phyloP scores from a whole-genome alignment of 2,329 filamentous ascomycete genomes.

The Huntiella bhutanensis region DNA sequence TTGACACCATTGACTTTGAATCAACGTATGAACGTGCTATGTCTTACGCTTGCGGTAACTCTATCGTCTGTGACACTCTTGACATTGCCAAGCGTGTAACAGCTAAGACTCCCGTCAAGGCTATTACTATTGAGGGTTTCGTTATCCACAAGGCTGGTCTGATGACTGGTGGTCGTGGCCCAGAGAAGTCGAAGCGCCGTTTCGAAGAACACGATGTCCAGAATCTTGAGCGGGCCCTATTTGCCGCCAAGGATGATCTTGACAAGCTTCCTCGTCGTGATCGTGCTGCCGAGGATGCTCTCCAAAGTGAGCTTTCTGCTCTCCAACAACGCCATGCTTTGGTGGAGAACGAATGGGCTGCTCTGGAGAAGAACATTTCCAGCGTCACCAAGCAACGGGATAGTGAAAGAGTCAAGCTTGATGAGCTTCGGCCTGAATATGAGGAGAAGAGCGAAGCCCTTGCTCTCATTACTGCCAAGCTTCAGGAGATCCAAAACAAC shows the following conservation, averaged over 20 bases:
- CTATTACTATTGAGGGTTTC: constrained; percentile 84
- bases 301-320: constrained; percentile 62
- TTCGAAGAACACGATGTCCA: constrained; percentile 87
- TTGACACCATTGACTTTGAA: constrained; percentile 93
- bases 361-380: constrained; percentile 62
- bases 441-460: constrained; percentile 52
- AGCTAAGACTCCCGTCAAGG: constrained; percentile 71
- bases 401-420: constrained; percentile 52
- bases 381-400: constrained; percentile 71
- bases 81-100: constrained; percentile 76
- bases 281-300: constrained; percentile 57
- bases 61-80: constrained; percentile 80
- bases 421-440: constrained; percentile 60
- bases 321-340: constrained; percentile 59
- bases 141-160: constrained; percentile 92
- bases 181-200: constrained; percentile 56
- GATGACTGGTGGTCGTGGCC: constrained; percentile 86
- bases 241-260: constrained; percentile 61
- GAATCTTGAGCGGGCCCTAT: constrained; percentile 56
- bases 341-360: constrained; percentile 55
- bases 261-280: constrained; percentile 62
- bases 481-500: constrained; percentile 35
- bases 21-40: constrained; percentile 75
- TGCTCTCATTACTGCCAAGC: constrained; percentile 32
- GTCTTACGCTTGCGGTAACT: constrained; percentile 84